A percentile compares a stretch with the other conserved stretches of the same genome.
phyloP scores from a whole-genome alignment of 345 rosid genomes.

The Moricandia moricandioides region DNA sequence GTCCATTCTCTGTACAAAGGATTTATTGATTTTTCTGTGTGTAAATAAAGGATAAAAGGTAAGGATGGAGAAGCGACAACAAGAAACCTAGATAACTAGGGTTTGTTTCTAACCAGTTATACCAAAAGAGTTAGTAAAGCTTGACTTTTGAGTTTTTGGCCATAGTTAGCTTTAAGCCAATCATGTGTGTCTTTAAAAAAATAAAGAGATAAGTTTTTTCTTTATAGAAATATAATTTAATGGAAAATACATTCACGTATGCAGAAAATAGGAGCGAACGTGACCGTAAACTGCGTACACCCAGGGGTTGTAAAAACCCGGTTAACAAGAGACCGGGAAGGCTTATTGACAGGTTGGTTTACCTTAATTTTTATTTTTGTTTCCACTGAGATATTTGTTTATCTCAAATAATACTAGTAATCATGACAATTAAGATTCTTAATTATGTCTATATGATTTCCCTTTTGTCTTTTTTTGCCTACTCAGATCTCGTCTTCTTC shows the following conservation, averaged over 20 bases:
- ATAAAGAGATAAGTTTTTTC: not conserved
- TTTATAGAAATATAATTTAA: not conserved
- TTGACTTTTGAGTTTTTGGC: slow-evolving; percentile 24
- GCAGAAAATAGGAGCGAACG: slow-evolving; percentile 79
- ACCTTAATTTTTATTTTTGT: not conserved
- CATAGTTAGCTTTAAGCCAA: slow-evolving; percentile 22
- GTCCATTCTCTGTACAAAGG: slow-evolving; percentile 1
- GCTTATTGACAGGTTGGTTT: slow-evolving; percentile 66
- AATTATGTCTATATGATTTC: slow-evolving; percentile 9
- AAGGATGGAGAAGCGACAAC: not conserved
- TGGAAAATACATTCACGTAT: not conserved
- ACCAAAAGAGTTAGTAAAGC: slow-evolving; percentile 8
- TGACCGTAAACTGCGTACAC: slow-evolving; percentile 86
- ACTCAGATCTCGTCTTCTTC: slow-evolving; percentile 77
- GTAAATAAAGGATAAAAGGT: slow-evolving; percentile 7
- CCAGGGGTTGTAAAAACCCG: slow-evolving; percentile 94
- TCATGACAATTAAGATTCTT: slow-evolving; percentile 13
- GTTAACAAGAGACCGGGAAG: slow-evolving; percentile 91
- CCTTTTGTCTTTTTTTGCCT: slow-evolving; percentile 9
- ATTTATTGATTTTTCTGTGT: slow-evolving; percentile 1
- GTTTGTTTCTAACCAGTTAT: slow-evolving; percentile 21
- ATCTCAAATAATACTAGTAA: not conserved
- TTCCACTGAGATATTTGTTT: not conserved
- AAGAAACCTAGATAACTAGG: slow-evolving; percentile 32
- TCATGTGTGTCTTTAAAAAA: slow-evolving; percentile 23